Evolutionary conservation across 225 moss, liverwort and hornwort species (phyloP), one percentile per base, ranked within the genome.

Genomic region (Bryum argenteum): DNA sequence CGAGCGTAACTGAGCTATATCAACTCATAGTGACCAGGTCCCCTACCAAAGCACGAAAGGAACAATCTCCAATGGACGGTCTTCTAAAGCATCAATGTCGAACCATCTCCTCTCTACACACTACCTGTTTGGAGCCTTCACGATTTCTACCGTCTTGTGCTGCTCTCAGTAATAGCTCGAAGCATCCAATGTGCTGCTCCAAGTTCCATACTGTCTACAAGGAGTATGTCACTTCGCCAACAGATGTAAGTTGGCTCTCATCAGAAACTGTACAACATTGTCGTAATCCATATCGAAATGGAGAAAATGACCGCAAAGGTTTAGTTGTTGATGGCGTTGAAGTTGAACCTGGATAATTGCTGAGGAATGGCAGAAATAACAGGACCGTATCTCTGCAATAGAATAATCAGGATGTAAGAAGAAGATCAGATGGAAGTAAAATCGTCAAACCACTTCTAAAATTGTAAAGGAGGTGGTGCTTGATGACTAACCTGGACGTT

Each of bases 341-440:
- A 98, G 69, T 98, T 98, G 67, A 98, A 98, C 83, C 94, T 84
- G 26, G 97, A 98, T 63, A 98, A 80, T 80, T 98, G 97, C 82
- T 98, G 94, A 41, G 97, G 94, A 68, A 98, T 98, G 10, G 97
- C 97, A 65, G 97, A 98, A 78, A 98, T 98, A 53, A 98, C 97
- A 64, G 97, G 97, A 41, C 97, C 97, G 64, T 98, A 98, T 80
- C 97, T 94, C 97, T 98, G 97, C 79, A 77, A 59, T 62, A 80
- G 3, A 43, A 5, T 38, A 38, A 43, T 37, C 47, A 63, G 17
- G 22, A 43, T 52, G 54, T 61, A 1, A 61, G 69, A 51, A 52
- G 16, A 51, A 52, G 10, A 50, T 20, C 44, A 43, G 44, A 66
- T 51, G 66, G 53, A 70, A 12, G 24, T 24, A 47, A 6, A 33